phyloP scores from a whole-genome alignment of 108 stramenopile species.

The Conticribra guillardii region DNA sequence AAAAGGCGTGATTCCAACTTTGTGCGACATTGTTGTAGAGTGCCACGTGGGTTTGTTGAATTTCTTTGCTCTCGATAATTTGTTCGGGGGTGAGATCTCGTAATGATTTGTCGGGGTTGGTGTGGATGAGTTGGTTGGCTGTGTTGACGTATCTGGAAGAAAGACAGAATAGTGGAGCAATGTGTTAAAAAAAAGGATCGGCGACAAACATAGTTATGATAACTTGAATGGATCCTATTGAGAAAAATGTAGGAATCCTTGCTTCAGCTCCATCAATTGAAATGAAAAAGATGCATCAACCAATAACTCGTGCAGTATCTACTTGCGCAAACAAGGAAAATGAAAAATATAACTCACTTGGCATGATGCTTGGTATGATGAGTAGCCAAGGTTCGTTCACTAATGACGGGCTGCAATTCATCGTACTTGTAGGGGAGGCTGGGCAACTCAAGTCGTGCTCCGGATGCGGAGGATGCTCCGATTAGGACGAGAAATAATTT shows the following conservation, averaged over 20 bases:
- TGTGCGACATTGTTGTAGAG: slow-evolving; percentile 78
- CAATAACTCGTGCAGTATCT: no score
- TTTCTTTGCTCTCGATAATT: slow-evolving; percentile 33
- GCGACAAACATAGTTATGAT: no score
- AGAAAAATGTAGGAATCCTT: no score
- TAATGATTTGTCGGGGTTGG: slow-evolving; percentile 24
- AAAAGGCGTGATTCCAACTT: slow-evolving; percentile 77
- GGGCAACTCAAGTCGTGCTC: slow-evolving; percentile 46
- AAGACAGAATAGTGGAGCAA: no score
- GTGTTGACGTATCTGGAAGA: slow-evolving; percentile 45
- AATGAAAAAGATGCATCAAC: no score
- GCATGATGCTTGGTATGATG: slow-evolving; percentile 71
- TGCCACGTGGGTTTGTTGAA: slow-evolving; percentile 22
- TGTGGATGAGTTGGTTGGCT: slow-evolving; percentile 45
- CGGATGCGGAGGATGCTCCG: no score
- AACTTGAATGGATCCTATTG: no score
- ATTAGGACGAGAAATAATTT: no score
- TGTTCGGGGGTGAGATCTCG: slow-evolving; percentile 36
- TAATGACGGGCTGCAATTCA: slow-evolving; percentile 61
- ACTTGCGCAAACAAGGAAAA: no score
- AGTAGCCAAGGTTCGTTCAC: slow-evolving; percentile 57
- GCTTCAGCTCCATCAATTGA: no score
- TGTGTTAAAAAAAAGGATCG: no score
- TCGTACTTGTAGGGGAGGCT: slow-evolving; percentile 58
- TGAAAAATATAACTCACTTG: slow-evolving; percentile 48